phyloP scores from a whole-genome alignment of 495 filamentous ascomycete genomes.

The Trypethelium eluteriae region DNA sequence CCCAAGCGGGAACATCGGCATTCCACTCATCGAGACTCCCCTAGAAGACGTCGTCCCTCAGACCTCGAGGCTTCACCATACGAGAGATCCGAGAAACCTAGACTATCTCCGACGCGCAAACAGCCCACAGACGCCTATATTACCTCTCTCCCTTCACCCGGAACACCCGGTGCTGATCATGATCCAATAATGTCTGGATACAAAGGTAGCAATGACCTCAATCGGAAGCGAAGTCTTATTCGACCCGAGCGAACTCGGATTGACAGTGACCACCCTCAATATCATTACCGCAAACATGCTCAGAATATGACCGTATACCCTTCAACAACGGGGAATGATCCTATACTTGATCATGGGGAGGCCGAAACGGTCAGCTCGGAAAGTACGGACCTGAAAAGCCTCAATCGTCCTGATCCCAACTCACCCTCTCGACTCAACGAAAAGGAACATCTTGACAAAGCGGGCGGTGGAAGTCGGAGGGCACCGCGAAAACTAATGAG shows the following conservation, averaged over 20 bases:
- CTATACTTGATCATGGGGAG: conserved; percentile 62
- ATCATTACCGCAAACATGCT: conserved; percentile 86
- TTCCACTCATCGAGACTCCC: conserved; percentile 57
- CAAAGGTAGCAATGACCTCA: conserved; percentile 37
- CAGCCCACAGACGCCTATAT: conserved; percentile 15
- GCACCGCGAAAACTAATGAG: conserved; percentile 37
- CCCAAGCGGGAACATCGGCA: conserved; percentile 31
- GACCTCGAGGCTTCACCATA: conserved; percentile 56
- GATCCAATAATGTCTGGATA: conserved; percentile 23
- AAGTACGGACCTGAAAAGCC: conserved; percentile 46
- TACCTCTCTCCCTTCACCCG: conserved; percentile 27
- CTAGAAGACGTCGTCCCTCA: conserved; percentile 52
- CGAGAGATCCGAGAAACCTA: conserved; percentile 27
- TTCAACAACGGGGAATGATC: conserved; percentile 86
- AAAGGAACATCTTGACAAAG: conserved; percentile 26
- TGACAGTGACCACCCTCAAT: conserved; percentile 80
- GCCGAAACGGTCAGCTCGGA: conserved; percentile 50
- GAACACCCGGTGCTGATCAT: conserved; percentile 24
- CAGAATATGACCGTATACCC: conserved; percentile 81
- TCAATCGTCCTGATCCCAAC: conserved; percentile 6
- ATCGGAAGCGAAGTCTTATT: conserved; percentile 75
- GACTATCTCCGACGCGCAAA: conserved; percentile 29
- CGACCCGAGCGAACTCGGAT: conserved; percentile 79
- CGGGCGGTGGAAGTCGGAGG: conserved; percentile 30
- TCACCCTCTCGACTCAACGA: conserved; percentile 23